Base-by-base conservation (phyloP, 2,329 filamentous ascomycete genomes). In the Fusarium fracticaudum region DNA sequence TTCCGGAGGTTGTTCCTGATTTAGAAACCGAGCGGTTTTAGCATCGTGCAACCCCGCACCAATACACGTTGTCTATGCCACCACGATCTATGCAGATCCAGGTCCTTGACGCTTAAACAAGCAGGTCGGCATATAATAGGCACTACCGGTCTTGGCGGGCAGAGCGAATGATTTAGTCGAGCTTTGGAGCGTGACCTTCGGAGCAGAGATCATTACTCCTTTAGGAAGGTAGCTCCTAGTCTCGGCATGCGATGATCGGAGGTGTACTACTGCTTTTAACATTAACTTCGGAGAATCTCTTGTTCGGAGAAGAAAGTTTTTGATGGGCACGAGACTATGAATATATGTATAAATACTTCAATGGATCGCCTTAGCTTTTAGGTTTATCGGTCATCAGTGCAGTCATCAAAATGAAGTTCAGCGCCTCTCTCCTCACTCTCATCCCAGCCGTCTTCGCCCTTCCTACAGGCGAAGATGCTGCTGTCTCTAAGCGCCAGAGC, bases 371-470 rank as follows among this genome's bases (percentile, higher is more conserved):
- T 6, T 40, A 22, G 10, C 1, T 40, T 40, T 40, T 20, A 40
- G 11, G 38, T 40, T 40, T 61, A 45, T 29, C 24, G 9, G 22
- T 17, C 29, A 18, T 50, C 41, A 13, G 38, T 12, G 17, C 18
- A 48, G 47, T 38, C 59, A 12, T 26, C 69, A 74, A 37, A 17
- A 84, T 84, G 82, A 84, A 83, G 79, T 72, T 81, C 61, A 62
- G 47, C 60, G 15, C 67, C 24, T 17, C 73, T 40, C 22, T 82
- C 37, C 33, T 80, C 48, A 60, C 69, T 4, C 62, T 82, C 5
- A 60, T 74, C 17, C 71, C 79, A 6, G 74, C 54, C 12, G 80
- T 63, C 15, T 54, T 78, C 26, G 80, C 80, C 35, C 50, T 78
- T 1, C 78, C 80, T 5, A 40, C 68, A 0, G 40, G 58, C 24